A percentile compares a stretch with the other conserved stretches of the same genome.
phyloP scores from a whole-genome alignment of 139 green algal species.

The Gonium pectorale region DNA sequence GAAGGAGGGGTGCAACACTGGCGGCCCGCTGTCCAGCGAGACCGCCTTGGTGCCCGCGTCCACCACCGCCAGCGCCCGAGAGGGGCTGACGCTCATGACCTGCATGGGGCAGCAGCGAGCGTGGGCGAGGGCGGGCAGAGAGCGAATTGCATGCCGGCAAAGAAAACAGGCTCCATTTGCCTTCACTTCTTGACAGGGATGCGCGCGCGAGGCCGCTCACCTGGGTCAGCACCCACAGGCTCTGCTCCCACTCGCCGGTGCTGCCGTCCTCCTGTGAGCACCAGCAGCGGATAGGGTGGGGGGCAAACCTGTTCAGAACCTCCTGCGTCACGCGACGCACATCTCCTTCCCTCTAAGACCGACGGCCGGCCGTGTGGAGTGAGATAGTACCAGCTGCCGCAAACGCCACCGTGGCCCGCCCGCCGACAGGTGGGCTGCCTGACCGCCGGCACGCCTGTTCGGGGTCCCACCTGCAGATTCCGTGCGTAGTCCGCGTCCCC shows the following conservation, averaged over 20 bases:
- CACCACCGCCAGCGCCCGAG: constrained; percentile 44
- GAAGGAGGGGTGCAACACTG: constrained; percentile 9
- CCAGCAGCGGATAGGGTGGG: not conserved
- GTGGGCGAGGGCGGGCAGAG: no score
- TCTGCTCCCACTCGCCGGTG: constrained; percentile 57
- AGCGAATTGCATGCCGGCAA: no score
- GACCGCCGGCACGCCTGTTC: no score
- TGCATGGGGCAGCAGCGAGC: no score
- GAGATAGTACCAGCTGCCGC: no score
- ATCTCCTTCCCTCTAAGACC: no score
- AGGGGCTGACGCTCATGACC: constrained; percentile 28
- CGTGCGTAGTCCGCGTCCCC: constrained; percentile 58
- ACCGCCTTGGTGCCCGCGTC: constrained; percentile 63
- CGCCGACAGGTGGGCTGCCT: no score
- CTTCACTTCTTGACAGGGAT: not conserved
- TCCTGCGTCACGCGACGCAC: no score
- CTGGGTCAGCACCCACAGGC: constrained; percentile 60
- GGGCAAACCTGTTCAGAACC: not conserved
- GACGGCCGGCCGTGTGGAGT: no score
- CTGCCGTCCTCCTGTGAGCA: constrained; percentile 20
- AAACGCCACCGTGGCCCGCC: no score
- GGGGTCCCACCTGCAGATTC: constrained; percentile 32
- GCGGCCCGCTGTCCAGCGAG: constrained; percentile 54
- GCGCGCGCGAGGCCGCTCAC: not conserved
- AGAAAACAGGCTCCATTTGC: no score